phyloP scores from a whole-genome alignment of 2,329 filamentous ascomycete species.

The Elsinoe necatrix region DNA sequence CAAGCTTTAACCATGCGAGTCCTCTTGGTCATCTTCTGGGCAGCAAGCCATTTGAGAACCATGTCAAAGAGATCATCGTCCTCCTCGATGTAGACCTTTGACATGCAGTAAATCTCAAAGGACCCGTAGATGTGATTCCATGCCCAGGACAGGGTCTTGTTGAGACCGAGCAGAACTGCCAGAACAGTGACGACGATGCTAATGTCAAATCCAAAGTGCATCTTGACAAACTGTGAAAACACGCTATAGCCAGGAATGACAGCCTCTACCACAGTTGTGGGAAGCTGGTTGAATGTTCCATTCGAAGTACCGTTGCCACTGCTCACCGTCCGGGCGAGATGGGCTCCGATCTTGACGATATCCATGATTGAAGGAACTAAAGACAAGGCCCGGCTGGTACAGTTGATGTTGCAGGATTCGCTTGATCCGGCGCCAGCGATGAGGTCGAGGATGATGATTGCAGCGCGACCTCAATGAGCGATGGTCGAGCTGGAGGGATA shows the following conservation, averaged over 20 bases:
- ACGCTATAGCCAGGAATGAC: constrained; percentile 45
- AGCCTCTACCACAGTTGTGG: constrained; percentile 39
- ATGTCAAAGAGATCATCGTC: constrained; percentile 37
- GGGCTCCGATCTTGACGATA: constrained; percentile 14
- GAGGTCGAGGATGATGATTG: background rate
- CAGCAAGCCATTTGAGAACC: constrained; percentile 38
- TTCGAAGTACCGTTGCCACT: constrained; percentile 10
- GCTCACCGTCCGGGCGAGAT: constrained; percentile 10
- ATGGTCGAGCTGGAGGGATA: background rate
- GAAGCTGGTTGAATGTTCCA: constrained; percentile 31
- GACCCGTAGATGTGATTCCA: constrained; percentile 26
- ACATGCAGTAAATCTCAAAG: constrained; percentile 34
- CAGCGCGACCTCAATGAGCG: background rate
- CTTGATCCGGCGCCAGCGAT: background rate
- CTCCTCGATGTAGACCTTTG: constrained; percentile 38
- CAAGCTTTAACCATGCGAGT: constrained; percentile 34
- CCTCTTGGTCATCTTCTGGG: constrained; percentile 32
- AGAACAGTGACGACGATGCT: constrained; percentile 39
- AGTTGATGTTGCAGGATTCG: background rate
- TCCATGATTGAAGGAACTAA: constrained; percentile 16
- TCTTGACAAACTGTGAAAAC: constrained; percentile 37
- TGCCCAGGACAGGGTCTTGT: constrained; percentile 32
- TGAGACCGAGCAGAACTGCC: constrained; percentile 35
- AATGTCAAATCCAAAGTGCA: constrained; percentile 40
- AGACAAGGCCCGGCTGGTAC: background rate